A percentile compares a stretch with the other conserved stretches of the same genome.
phyloP scores from a whole-genome alignment of 169 alveolate species.

The Plasmodium yoelii region DNA sequence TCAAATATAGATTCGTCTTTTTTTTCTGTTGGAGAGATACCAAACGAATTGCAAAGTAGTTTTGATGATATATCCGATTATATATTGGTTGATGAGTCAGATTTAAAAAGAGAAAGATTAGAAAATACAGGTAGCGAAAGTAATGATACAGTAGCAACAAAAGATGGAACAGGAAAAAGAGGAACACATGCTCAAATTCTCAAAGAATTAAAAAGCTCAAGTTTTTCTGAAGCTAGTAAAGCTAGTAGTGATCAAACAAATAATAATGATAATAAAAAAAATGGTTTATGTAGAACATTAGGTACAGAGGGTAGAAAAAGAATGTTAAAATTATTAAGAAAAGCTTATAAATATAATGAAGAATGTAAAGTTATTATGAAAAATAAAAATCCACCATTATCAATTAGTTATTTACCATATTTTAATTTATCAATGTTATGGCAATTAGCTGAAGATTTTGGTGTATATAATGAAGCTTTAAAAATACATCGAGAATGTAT shows the following conservation, averaged over 20 bases:
- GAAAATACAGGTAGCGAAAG: constrained; percentile 56
- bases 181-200: constrained; percentile 11
- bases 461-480: constrained; percentile 85
- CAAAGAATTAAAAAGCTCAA: constrained; percentile 37
- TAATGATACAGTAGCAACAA: constrained; percentile 17
- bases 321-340: constrained; percentile 82
- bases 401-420: constrained; percentile 85
- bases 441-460: constrained; percentile 87
- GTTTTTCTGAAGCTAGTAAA: constrained; percentile 40
- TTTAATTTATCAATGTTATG: constrained; percentile 86
- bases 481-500: constrained; percentile 76
- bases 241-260: constrained; percentile 30
- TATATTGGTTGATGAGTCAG: constrained; percentile 64
- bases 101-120: constrained; percentile 33
- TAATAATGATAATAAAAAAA: constrained; percentile 46
- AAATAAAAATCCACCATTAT: constrained; percentile 83
- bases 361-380: constrained; percentile 82
- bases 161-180: constrained; percentile 20
- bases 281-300: constrained; percentile 81
- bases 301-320: constrained; percentile 88
- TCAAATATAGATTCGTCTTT: constrained; percentile 66
- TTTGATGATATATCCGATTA: constrained; percentile 72
- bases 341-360: constrained; percentile 84
- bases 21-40: constrained; percentile 61
- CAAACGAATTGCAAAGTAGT: constrained; percentile 63